These are phyloP conservation scores for Colletotrichum lindemuthianum DNA, from an alignment of 2,329 filamentous ascomycete species.

Conservation along the genomic window DNA sequence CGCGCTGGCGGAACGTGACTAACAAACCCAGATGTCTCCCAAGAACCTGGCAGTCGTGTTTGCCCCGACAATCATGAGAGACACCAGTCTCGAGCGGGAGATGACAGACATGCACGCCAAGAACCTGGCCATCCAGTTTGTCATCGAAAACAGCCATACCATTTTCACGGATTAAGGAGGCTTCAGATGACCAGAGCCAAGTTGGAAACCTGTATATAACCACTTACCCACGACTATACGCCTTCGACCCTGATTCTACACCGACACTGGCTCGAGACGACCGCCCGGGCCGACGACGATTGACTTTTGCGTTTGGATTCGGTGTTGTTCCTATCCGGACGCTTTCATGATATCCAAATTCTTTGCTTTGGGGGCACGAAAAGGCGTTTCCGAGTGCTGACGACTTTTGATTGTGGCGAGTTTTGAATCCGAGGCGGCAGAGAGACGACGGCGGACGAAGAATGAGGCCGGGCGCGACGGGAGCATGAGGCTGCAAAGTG, in stretches of 20 bases:
- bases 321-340: slow-evolving; percentile 17
- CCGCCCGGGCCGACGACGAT: slow-evolving; percentile 4
- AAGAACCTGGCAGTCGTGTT: slow-evolving; percentile 98
- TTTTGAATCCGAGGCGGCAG: slow-evolving; percentile 6
- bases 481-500: slow-evolving; percentile 9
- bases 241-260: slow-evolving; percentile 22
- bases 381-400: slow-evolving; percentile 27
- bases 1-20: background rate
- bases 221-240: slow-evolving; percentile 30
- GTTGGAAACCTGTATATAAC: slow-evolving; percentile 35
- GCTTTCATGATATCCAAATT: slow-evolving; percentile 37
- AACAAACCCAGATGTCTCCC: slow-evolving; percentile 79
- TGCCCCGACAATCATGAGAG: slow-evolving; percentile 96
- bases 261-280: slow-evolving; percentile 8
- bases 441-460: slow-evolving; percentile 15
- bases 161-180: slow-evolving; percentile 71
- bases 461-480: slow-evolving; percentile 1
- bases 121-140: slow-evolving; percentile 89
- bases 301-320: slow-evolving; percentile 27
- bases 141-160: slow-evolving; percentile 87
- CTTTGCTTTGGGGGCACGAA: slow-evolving; percentile 29
- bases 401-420: slow-evolving; percentile 22
- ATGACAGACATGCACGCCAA: slow-evolving; percentile 97
- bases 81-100: slow-evolving; percentile 87
- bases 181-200: slow-evolving; percentile 12